phyloP scores from a whole-genome alignment of 2,329 filamentous ascomycete species.

The Monosporascus sp. region DNA sequence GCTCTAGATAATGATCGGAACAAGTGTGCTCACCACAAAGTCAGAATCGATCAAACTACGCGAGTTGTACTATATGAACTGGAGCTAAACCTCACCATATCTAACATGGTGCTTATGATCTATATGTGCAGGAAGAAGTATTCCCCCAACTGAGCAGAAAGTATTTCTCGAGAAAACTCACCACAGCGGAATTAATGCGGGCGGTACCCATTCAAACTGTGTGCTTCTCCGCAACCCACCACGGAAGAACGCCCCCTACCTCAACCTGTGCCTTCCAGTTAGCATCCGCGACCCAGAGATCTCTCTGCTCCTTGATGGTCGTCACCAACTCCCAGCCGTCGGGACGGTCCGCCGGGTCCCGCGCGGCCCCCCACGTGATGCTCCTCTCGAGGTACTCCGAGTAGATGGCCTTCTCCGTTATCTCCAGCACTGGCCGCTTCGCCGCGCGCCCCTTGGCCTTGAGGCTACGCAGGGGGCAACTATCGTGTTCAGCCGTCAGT shows the following conservation, averaged over 20 bases:
- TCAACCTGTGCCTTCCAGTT: constrained; percentile 7
- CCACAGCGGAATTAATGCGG: no score
- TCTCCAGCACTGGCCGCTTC: constrained; percentile 3
- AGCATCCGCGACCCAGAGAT: constrained; percentile 6
- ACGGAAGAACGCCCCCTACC: constrained; percentile 6
- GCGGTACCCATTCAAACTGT: not conserved
- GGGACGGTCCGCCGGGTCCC: constrained; percentile 6
- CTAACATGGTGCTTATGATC: no score
- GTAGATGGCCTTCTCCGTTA: constrained; percentile 6
- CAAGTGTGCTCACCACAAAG: no score
- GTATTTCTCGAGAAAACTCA: no score
- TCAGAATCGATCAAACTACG: no score
- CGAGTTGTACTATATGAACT: no score
- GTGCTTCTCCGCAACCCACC: constrained; percentile 6
- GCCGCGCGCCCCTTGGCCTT: constrained; percentile 9
- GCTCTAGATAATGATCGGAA: no score
- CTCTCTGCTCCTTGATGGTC: constrained; percentile 1
- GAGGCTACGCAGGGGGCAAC: constrained; percentile 5
- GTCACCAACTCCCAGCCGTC: constrained; percentile 4
- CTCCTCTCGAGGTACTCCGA: constrained; percentile 11
- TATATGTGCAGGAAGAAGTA: no score
- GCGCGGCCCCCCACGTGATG: constrained; percentile 10
- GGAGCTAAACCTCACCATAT: no score
- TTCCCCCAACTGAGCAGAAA: no score
- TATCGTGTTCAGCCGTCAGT: no score